phyloP scores from a whole-genome alignment of 805 yeast genomes.

The Starmerella kuoi region DNA sequence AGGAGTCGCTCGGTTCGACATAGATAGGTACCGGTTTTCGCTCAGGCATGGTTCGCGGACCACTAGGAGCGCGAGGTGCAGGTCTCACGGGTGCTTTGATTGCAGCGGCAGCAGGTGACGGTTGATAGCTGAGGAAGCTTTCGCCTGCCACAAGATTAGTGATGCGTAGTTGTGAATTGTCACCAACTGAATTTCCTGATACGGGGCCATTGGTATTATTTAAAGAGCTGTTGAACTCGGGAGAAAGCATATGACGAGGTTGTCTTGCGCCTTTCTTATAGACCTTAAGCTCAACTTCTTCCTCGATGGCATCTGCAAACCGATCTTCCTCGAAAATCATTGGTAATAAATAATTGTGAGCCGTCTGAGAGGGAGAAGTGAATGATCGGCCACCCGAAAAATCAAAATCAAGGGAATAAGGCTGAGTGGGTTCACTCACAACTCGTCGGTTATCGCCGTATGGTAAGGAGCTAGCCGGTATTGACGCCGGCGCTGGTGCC shows the following conservation, averaged over 20 bases:
- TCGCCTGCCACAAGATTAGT: conserved; percentile 18
- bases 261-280: conserved; percentile 10
- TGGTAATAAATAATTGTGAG: conserved; percentile 26
- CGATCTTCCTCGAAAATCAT: conserved; percentile 33
- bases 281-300: conserved; percentile 26
- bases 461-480: neutral
- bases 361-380: neutral
- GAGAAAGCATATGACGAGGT: neutral
- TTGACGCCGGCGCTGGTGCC: neutral
- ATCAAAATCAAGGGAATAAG: conserved; percentile 5
- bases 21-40: conserved; percentile 19
- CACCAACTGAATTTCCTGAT: neutral
- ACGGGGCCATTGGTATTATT: neutral
- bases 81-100: conserved; percentile 19
- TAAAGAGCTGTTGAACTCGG: neutral
- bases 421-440: conserved; percentile 7
- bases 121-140: conserved; percentile 20
- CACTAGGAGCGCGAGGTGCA: conserved; percentile 20
- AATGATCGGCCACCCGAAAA: neutral
- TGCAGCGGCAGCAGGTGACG: conserved; percentile 20
- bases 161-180: conserved; percentile 14
- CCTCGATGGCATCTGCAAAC: conserved; percentile 31
- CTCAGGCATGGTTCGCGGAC: conserved; percentile 12
- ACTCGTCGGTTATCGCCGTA: conserved; percentile 3
- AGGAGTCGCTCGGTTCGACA: neutral